Percentiles rank a stretch among this genome's conserved stretches.
phyloP scores from a whole-genome alignment of 768 basidiomycete genomes.

The Gloeophyllum trabeum region DNA sequence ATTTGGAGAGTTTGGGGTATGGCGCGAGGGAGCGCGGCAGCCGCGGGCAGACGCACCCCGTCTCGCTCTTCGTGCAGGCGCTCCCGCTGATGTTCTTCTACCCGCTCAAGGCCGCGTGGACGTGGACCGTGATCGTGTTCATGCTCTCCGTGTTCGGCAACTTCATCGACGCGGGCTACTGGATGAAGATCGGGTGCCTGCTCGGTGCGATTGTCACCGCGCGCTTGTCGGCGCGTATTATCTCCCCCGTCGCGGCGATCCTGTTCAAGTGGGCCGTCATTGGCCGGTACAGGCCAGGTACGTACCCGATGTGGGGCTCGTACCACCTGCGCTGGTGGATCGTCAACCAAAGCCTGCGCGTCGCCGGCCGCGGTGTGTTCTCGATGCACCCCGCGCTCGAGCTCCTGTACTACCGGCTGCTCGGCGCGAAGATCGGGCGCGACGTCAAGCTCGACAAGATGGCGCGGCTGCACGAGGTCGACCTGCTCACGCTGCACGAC shows the following conservation, averaged over 20 bases:
- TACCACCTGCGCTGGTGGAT: constrained; percentile 36
- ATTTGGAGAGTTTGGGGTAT: constrained; percentile 10
- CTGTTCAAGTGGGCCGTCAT: constrained; percentile 36
- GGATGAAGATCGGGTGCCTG: constrained; percentile 23
- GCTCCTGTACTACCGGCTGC: constrained; percentile 30
- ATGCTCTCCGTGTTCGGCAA: constrained; percentile 23
- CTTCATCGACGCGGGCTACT: constrained; percentile 18
- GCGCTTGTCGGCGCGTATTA: constrained; percentile 20
- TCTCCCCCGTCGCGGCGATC: constrained; percentile 28
- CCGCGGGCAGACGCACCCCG: constrained; percentile 24
- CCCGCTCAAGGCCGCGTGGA: constrained; percentile 30
- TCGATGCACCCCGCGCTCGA: constrained; percentile 23
- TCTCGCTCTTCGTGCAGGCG: constrained; percentile 28
- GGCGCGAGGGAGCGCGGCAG: constrained; percentile 15
- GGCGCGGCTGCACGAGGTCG: constrained; percentile 31
- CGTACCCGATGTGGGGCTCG: constrained; percentile 20
- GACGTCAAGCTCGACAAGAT: constrained; percentile 26
- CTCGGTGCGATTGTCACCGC: constrained; percentile 23
- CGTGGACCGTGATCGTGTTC: constrained; percentile 30
- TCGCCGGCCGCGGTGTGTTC: constrained; percentile 32
- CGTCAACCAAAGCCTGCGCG: constrained; percentile 26
- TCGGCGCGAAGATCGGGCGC: constrained; percentile 31
- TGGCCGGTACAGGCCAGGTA: constrained; percentile 22
- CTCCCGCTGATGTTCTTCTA: constrained; percentile 32
- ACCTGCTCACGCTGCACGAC: constrained; percentile 30